These are phyloP conservation scores for Penicillium lividum DNA, from an alignment of 495 filamentous ascomycete genomes.

Conservation along the genomic window DNA sequence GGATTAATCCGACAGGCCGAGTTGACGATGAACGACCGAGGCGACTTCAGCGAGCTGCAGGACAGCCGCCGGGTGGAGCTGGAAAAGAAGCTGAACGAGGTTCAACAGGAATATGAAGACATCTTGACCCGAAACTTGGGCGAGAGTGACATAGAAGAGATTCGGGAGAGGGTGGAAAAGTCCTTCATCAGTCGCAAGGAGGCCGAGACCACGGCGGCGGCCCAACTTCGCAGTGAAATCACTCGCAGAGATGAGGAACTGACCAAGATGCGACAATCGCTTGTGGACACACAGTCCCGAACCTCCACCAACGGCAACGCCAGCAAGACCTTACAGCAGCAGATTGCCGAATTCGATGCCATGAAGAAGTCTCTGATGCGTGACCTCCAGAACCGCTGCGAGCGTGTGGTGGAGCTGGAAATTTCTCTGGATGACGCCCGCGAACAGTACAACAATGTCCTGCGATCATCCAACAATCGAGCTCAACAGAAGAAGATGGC, in stretches of 20 bases:
- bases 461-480: conserved; percentile 92
- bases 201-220: conserved; percentile 64
- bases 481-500: conserved; percentile 99
- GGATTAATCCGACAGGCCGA: conserved; percentile 93
- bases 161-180: conserved; percentile 76
- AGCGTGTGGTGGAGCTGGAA: conserved; percentile 95
- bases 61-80: conserved; percentile 68
- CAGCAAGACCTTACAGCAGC: conserved; percentile 94
- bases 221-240: conserved; percentile 73
- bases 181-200: conserved; percentile 73
- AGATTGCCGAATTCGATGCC: conserved; percentile 95
- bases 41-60: conserved; percentile 61
- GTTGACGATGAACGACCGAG: conserved; percentile 69
- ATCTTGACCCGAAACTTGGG: conserved; percentile 77
- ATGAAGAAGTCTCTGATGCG: conserved; percentile 99
- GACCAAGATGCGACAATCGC: conserved; percentile 66
- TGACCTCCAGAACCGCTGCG: conserved; percentile 96
- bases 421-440: conserved; percentile 95
- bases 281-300: conserved; percentile 73
- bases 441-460: conserved; percentile 98
- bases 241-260: conserved; percentile 73
- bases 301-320: conserved; percentile 65
- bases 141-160: conserved; percentile 76
- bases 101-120: conserved; percentile 81
- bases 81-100: conserved; percentile 66